Base-by-base conservation (phyloP, 345 rosid species). In the Eucalyptus regnans region DNA sequence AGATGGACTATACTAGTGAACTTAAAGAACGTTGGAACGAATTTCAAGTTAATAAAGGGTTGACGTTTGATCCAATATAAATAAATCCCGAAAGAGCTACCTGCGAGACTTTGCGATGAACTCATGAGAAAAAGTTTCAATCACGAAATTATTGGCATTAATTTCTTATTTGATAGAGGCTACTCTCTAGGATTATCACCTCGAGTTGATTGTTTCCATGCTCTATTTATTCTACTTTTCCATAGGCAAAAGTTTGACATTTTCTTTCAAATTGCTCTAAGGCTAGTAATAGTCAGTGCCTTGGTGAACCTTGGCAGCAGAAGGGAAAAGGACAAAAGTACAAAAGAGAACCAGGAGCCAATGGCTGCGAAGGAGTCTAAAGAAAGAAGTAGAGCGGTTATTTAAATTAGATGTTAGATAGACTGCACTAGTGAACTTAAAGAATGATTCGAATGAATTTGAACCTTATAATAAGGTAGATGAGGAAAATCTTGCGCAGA, bases 51-150 rank as follows among this genome's bases (percentile, higher is more conserved):
- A 37, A 76, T 9, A 37, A 33, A 37, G 0, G 27, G 41, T 4
- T 1, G 3, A 15, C 0, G 0, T 62, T 58, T 60, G 68, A 27
- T 12, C 4, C 9, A 3, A 12, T 27, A 6, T 25, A 56, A 0
- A 25, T 0, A 1, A 25, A 56, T 22, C 1, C 3, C 6, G 5
- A 56, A 10, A 56, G 5, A 9, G 12, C 0, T 29, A 60, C 2
- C 0, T 0, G 0, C 8, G 1, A 62, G n/a, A 29, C 0, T 52
- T 52, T 29, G 3, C 4, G 62, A 23, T 23, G 6, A 1, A 56
- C 62, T 10, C 62, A 56, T 56, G 29, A 56, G 6, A 23, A 56
- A 56, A 56, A 56, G 12, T 22, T 23, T 23, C 3, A 1, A 56
- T 5, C 29, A 23, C 0, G 8, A 27, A 62, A 64, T 64, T 15